A percentile compares a stretch with the other conserved stretches of the same genome.
Evolutionary conservation across 495 filamentous ascomycete species (phyloP).

Genomic region (Aspergillus avenaceus): DNA sequence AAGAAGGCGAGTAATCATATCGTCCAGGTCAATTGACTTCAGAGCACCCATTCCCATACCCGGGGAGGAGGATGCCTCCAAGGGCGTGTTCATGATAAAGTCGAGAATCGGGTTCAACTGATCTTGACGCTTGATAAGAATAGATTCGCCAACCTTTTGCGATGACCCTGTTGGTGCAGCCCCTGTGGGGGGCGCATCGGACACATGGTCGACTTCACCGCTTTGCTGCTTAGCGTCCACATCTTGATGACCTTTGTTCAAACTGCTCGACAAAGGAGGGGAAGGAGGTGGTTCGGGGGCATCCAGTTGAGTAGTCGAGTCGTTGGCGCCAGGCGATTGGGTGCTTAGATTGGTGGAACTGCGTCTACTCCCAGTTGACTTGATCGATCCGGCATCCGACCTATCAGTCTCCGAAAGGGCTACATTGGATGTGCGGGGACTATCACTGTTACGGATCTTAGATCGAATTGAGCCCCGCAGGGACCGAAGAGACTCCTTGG

Average conservation of each 20-base stretch:
- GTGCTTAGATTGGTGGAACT: slow-evolving; percentile 37
- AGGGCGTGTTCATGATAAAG: slow-evolving; percentile 39
- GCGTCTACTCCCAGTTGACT: slow-evolving; percentile 56
- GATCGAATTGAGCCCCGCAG: slow-evolving; percentile 67
- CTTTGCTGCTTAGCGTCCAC: slow-evolving; percentile 75
- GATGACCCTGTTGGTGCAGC: slow-evolving; percentile 38
- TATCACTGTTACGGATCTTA: slow-evolving; percentile 70
- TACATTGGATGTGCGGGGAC: slow-evolving; percentile 69
- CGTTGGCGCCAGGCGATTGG: slow-evolving; percentile 32
- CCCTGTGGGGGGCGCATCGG: slow-evolving; percentile 78
- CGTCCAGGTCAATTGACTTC: slow-evolving; percentile 89
- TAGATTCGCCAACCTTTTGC: slow-evolving; percentile 49
- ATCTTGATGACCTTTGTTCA: slow-evolving; percentile 73
- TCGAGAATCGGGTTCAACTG: slow-evolving; percentile 59
- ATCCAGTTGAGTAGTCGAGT: slow-evolving; percentile 35
- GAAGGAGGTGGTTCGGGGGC: slow-evolving; percentile 80
- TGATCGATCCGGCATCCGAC: slow-evolving; percentile 70
- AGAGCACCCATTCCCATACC: slow-evolving; percentile 62
- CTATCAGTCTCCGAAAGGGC: slow-evolving; percentile 60
- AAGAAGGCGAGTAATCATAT: slow-evolving; percentile 91
- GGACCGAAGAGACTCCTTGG: slow-evolving; percentile 88
- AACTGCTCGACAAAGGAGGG: slow-evolving; percentile 73
- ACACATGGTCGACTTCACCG: slow-evolving; percentile 92
- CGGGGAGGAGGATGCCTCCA: slow-evolving; percentile 35
- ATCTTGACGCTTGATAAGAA: slow-evolving; percentile 78